Evolutionary conservation across 805 yeast genomes (phyloP), one percentile per base, ranked within the genome.

Genomic region (Candida nonsorbophila): DNA sequence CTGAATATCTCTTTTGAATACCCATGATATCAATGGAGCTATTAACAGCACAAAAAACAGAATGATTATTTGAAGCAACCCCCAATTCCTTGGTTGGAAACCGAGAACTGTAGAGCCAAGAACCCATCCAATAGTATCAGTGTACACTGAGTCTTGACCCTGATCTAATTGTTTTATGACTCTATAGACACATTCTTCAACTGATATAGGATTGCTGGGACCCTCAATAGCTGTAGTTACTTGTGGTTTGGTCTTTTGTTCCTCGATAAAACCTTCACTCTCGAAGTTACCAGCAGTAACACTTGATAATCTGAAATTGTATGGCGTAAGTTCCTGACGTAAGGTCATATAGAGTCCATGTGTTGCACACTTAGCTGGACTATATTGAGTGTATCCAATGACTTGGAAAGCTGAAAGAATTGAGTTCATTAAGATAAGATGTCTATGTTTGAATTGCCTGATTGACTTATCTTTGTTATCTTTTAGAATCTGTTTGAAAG

Each of bases 371-470:
- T 92, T 92, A 41, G 78, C 55, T 1, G 99, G 98, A 0, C 92
- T 88, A 50, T 92, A 92, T 44, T 85, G 90, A 0, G 78, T 71
- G 51, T 92, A 92, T 0, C 99, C 99, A 24, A 86, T 83, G 47
- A 90, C 81, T 4, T 96, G 86, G 61, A 75, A 90, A 41, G 81
- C 76, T 3, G 94, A 87, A 7, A 81, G 75, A 4, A 78, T 83
- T 2, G 95, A 84, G 0, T 95, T 83, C 44, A 60, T 58, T 8
- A 64, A 41, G 71, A 79, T 36, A 67, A 72, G 14, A 77, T 74
- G 41, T 77, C 69, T 46, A 69, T 80, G 33, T 78, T 72, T 38
- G 49, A 38, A 30, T 22, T 29, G 15, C 6, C n/a, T 11, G 12
- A 24, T 19, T 27, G 23, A 6, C 16, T 6, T 5, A n/a, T n/a